These are phyloP conservation scores for Cystobasidium ongulense DNA, from an alignment of 768 basidiomycete genomes.

Conservation along the genomic window DNA sequence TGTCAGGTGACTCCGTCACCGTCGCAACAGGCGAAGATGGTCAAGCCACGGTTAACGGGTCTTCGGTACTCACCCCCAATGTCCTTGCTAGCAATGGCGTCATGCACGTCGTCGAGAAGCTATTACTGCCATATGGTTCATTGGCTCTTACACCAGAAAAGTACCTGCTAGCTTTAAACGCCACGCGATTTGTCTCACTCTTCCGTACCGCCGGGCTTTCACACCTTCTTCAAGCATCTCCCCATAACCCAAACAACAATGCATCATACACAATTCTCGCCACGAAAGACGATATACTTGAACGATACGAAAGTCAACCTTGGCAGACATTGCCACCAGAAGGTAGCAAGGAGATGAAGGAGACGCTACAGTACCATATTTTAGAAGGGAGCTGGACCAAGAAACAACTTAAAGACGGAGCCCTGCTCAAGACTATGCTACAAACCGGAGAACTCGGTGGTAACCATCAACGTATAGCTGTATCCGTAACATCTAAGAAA, in stretches of 20 bases:
- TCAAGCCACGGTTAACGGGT: slow-evolving; percentile 43
- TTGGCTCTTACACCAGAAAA: slow-evolving; percentile 86
- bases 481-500: slow-evolving; percentile 42
- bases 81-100: slow-evolving; percentile 93
- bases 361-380: slow-evolving; percentile 78
- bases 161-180: slow-evolving; percentile 82
- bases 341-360: slow-evolving; percentile 63
- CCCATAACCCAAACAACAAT: slow-evolving; percentile 46
- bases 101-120: slow-evolving; percentile 72
- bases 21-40: slow-evolving; percentile 53
- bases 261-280: slow-evolving; percentile 74
- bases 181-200: slow-evolving; percentile 78
- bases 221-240: slow-evolving; percentile 49
- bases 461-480: slow-evolving; percentile 46
- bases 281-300: slow-evolving; percentile 73
- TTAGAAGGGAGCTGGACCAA: slow-evolving; percentile 69
- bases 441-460: slow-evolving; percentile 58
- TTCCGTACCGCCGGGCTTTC: slow-evolving; percentile 72
- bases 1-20: slow-evolving; percentile 56
- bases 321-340: slow-evolving; percentile 52
- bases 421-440: slow-evolving; percentile 71
- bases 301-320: neutral
- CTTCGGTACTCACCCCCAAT: slow-evolving; percentile 63
- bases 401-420: slow-evolving; percentile 61
- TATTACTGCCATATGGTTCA: slow-evolving; percentile 68